Evolutionary conservation across 495 filamentous ascomycete species (phyloP).

Genomic region (Tuber calosporum): DNA sequence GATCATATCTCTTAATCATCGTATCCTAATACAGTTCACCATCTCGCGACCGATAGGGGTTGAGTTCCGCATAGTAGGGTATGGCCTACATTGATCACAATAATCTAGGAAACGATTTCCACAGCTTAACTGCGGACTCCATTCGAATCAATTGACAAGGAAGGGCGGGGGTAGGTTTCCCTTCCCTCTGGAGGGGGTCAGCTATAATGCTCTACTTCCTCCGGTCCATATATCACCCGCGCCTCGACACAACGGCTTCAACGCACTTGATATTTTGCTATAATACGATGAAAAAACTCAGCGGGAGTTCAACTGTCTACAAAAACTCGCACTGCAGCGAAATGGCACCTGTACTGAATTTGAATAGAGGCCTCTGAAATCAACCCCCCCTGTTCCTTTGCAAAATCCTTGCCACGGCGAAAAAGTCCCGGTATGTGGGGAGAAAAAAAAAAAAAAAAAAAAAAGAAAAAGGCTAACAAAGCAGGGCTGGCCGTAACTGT

Average conservation of each 20-base stretch:
- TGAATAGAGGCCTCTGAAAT: background rate
- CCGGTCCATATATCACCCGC: no score
- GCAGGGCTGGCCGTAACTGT: background rate
- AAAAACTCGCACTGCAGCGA: background rate
- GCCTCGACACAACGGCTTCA: background rate
- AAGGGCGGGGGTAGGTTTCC: background rate
- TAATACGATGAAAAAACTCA: background rate
- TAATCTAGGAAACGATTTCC: background rate
- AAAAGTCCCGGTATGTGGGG: background rate
- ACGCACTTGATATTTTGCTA: background rate
- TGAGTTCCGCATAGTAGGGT: background rate
- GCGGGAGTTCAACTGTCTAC: background rate
- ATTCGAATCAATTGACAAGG: background rate
- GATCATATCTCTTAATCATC: background rate
- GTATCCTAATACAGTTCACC: background rate
- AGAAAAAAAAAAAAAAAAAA: background rate
- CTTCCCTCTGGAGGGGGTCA: background rate
- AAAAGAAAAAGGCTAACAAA: background rate
- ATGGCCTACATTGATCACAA: background rate
- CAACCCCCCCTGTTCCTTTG: background rate
- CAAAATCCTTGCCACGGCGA: background rate
- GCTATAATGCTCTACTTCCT: background rate
- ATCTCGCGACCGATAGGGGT: background rate
- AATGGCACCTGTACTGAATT: background rate
- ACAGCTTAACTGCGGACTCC: background rate